Percentiles rank a stretch among this genome's conserved stretches.
phyloP scores from a whole-genome alignment of 1,139 yeast species.

The Candida pseudoviswanathii region DNA sequence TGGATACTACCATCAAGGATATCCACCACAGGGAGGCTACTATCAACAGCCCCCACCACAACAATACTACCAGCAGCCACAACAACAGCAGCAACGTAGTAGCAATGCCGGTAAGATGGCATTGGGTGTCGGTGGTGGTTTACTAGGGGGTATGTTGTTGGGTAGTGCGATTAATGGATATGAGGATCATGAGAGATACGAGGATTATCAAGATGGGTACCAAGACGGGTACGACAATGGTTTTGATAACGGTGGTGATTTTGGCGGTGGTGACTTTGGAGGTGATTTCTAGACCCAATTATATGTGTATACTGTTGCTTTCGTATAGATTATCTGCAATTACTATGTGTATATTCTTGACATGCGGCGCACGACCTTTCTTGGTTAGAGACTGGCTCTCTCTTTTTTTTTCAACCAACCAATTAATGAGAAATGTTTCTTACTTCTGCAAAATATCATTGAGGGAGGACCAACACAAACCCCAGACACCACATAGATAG shows the following conservation, averaged over 20 bases:
- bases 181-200: conserved; percentile 29
- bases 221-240: conserved; percentile 25
- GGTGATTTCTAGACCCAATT: conserved; percentile 16
- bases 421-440: conserved; percentile 13
- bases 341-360: no score
- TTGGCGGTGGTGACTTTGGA: conserved; percentile 19
- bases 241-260: conserved; percentile 27
- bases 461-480: conserved; percentile 7
- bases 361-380: conserved; percentile 1
- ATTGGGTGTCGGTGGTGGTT: conserved; percentile 80
- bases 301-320: no score
- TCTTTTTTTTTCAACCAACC: conserved; percentile 17
- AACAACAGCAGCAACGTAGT: conserved; percentile 18
- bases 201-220: conserved; percentile 37
- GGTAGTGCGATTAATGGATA: conserved; percentile 42
- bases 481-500: not conserved
- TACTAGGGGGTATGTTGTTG: conserved; percentile 70
- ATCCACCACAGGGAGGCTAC: conserved; percentile 11
- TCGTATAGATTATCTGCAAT: no score
- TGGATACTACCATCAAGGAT: conserved; percentile 15
- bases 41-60: conserved; percentile 15
- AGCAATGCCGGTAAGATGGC: conserved; percentile 49
- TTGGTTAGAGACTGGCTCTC: not conserved
- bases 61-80: conserved; percentile 19
- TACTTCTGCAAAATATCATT: conserved; percentile 14